phyloP scores from a whole-genome alignment of 352 stramenopile genomes.

The Phytophthora sp. region DNA sequence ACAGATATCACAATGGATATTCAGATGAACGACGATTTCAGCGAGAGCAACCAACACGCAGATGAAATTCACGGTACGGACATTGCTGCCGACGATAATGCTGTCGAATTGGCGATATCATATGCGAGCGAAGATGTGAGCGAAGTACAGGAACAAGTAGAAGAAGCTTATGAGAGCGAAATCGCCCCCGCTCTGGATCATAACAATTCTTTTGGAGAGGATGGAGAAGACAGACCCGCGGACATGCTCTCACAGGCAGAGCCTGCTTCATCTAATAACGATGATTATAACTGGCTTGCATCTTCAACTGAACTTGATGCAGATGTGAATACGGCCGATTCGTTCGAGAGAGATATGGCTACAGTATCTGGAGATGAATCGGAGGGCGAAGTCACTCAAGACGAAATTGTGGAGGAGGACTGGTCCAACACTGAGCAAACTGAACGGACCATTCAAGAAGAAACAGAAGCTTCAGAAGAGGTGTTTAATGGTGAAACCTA shows the following conservation, averaged over 20 bases:
- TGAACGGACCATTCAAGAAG: slow-evolving; percentile 13
- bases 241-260: too few relatives aligned
- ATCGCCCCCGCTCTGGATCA: not conserved
- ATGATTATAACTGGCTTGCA: slow-evolving; percentile 26
- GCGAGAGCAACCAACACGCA: slow-evolving; percentile 9
- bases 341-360: slow-evolving; percentile 26
- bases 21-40: slow-evolving; percentile 29
- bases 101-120: not conserved
- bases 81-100: not conserved
- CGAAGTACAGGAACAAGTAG: not conserved
- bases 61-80: not conserved
- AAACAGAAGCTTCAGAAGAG: not conserved
- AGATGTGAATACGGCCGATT: slow-evolving; percentile 2
- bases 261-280: too few relatives aligned
- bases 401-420: slow-evolving; percentile 2
- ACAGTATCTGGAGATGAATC: slow-evolving; percentile 22
- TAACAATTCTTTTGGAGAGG: too few relatives aligned
- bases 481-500: slow-evolving; percentile 3
- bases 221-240: too few relatives aligned
- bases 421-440: slow-evolving; percentile 2
- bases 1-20: slow-evolving; percentile 66
- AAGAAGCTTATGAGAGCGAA: not conserved
- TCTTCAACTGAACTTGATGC: slow-evolving; percentile 6
- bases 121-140: not conserved
- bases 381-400: slow-evolving; percentile 2